These are phyloP conservation scores for Aureobasidium sp. DNA, from an alignment of 2,329 filamentous ascomycete genomes.

Conservation along the genomic window DNA sequence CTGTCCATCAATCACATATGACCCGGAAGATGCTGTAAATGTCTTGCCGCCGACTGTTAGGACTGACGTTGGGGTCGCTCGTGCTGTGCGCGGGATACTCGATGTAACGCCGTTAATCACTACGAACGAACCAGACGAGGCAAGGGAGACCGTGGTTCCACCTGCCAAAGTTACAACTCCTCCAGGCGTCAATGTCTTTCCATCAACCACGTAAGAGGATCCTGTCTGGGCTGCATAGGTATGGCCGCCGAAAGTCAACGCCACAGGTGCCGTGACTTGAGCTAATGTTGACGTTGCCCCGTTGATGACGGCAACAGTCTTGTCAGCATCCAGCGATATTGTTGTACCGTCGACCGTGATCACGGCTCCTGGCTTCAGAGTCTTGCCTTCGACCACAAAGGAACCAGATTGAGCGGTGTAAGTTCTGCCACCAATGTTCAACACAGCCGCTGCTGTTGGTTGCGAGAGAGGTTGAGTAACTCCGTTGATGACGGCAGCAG, in stretches of 20 bases:
- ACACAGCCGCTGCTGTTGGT: slow-evolving; percentile 21
- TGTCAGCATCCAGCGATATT: slow-evolving; percentile 16
- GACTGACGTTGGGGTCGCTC: slow-evolving; percentile 23
- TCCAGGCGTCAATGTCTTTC: slow-evolving; percentile 11
- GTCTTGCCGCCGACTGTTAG: slow-evolving; percentile 23
- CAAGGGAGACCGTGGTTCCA: slow-evolving; percentile 20
- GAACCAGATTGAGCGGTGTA: slow-evolving; percentile 15
- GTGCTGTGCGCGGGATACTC: slow-evolving; percentile 11
- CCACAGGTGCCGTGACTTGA: background rate
- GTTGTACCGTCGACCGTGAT: slow-evolving; percentile 21
- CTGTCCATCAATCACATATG: slow-evolving; percentile 11
- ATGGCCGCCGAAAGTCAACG: slow-evolving; percentile 3
- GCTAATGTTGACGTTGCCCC: slow-evolving; percentile 14
- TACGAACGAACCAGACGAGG: slow-evolving; percentile 29
- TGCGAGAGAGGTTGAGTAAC: slow-evolving; percentile 1
- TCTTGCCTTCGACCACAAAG: slow-evolving; percentile 23
- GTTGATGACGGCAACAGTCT: slow-evolving; percentile 18
- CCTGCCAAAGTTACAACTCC: slow-evolving; percentile 9
- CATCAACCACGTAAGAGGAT: slow-evolving; percentile 1
- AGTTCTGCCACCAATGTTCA: slow-evolving; percentile 22
- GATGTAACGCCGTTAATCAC: slow-evolving; percentile 28
- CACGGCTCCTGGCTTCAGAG: slow-evolving; percentile 20
- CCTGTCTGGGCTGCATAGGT: slow-evolving; percentile 19
- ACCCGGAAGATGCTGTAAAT: slow-evolving; percentile 10
- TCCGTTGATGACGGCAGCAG: slow-evolving; percentile 30